Base-by-base conservation (phyloP, 2,329 filamentous ascomycete genomes). In the Monosporascus sp. region DNA sequence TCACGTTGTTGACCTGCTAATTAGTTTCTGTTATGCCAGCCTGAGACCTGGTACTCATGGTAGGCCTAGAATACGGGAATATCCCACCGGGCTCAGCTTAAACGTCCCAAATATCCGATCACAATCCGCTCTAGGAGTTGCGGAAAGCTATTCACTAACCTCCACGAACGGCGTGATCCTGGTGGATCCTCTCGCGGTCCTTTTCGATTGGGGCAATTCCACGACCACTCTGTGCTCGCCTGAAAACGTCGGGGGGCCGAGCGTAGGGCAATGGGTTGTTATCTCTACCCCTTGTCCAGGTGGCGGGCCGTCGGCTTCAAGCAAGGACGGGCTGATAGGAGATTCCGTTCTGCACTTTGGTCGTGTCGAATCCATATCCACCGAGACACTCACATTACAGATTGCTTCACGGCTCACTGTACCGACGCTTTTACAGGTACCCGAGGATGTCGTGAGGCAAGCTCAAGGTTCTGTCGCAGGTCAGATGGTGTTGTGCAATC, bases 1-100 rank as follows among this genome's bases (percentile, higher is more conserved):
- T 2, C 83, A 85, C 52, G 90, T 96, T 1, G 88, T 96, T 14
- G 92, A 97, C 65, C 76, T 97, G 2, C 78, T 97, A 1, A 71
- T 95, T 47, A 92, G 84, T 68, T 89, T 97, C 65, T 92, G 90
- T 67, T 94, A 91, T 64, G 65, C 73, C 14, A 81, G 83, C 47
- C 75, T 84, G 6, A 53, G 54, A 9, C 56, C 48, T 14, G 56
- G 60, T 15, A 6, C 11, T 9, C 51, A 47, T 3, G 48, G n/a
- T 25, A 48, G 43, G 17, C 47, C 48, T 1, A 52, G 56, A 1
- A 67, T 78, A 22, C 73, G 76, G 6, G 69, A 75, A 38, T 72
- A 75, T 50, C 79, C 78, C 0, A 56, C 59, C 0, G 77, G 77
- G 0, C 52, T 70, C 37, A 60, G 52, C 52, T 55, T 63, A 39